Evolutionary conservation across 1,284 basidiomycete genomes (phyloP).

Genomic region (Schizophyllum amplum): DNA sequence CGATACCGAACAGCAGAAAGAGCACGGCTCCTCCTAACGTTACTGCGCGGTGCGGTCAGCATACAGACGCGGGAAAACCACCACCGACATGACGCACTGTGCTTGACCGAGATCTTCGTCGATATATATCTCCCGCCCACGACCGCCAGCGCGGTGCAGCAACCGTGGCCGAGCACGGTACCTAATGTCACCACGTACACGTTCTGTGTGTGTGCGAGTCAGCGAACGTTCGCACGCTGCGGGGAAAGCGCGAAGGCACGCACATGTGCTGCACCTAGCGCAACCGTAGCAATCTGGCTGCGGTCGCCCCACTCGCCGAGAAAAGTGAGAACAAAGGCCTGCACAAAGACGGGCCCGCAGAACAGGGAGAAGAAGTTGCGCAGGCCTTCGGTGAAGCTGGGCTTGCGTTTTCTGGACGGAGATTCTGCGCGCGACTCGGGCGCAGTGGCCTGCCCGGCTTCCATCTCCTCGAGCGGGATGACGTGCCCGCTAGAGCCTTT

Average conservation of each 20-base stretch:
- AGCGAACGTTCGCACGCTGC: not conserved
- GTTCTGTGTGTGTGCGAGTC: conserved; percentile 28
- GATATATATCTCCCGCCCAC: conserved; percentile 87
- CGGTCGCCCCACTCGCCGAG: conserved; percentile 98
- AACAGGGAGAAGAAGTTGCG: conserved; percentile 80
- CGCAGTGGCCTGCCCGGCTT: conserved; percentile 35
- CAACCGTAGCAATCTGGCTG: conserved; percentile 96
- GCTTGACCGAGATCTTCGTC: conserved; percentile 91
- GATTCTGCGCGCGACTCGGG: conserved; percentile 6
- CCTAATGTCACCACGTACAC: conserved; percentile 80
- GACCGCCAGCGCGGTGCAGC: conserved; percentile 87
- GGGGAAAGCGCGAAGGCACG: conserved; percentile 15
- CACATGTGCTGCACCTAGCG: conserved; percentile 92
- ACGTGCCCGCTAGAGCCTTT: conserved; percentile 20
- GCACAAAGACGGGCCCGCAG: conserved; percentile 90
- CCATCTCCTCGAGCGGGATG: conserved; percentile 56
- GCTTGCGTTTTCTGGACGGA: conserved; percentile 14
- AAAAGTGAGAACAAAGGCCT: conserved; percentile 93
- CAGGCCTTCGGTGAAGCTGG: conserved; percentile 51
- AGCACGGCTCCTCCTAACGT: conserved; percentile 77
- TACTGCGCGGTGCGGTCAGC: conserved; percentile 39
- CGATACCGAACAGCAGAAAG: conserved; percentile 77
- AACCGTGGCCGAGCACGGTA: conserved; percentile 83
- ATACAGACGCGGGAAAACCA: conserved; percentile 4
- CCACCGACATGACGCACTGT: conserved; percentile 52